Conservation (phyloP, 208 protist species). For the Leishmania aethiopica region DNA sequence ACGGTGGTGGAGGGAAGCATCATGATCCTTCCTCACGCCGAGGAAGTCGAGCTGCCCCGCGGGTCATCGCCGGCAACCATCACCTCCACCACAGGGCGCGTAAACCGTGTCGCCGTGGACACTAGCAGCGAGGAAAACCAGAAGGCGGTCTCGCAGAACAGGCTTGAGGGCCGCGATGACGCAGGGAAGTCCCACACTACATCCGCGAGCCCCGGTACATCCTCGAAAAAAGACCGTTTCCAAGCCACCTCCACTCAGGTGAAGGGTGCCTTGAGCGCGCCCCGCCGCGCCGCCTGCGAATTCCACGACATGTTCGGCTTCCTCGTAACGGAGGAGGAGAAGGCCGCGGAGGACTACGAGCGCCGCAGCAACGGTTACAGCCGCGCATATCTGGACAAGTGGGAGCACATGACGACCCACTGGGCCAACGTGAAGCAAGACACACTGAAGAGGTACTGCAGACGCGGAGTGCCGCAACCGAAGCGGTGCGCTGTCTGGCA, state of each 20-base stretch:
- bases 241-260: not conserved
- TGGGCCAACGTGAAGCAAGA: constrained; percentile 35
- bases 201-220: not conserved
- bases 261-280: not conserved
- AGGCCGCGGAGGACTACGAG: constrained; percentile 57
- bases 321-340: constrained; percentile 62
- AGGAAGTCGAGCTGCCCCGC: constrained; percentile 40
- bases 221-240: not conserved
- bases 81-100: constrained; percentile 47
- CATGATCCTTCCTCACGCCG: constrained; percentile 33
- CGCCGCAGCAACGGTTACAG: constrained; percentile 17
- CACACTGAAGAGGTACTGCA: constrained; percentile 63
- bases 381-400: constrained; percentile 21
- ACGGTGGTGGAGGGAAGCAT: constrained; percentile 7
- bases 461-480: constrained; percentile 73
- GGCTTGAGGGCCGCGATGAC: no score
- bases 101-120: not conserved
- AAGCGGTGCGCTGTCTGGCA: constrained; percentile 70
- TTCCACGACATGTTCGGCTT: constrained; percentile 80
- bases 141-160: not conserved
- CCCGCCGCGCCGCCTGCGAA: constrained; percentile 8
- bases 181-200: not conserved
- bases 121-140: not conserved
- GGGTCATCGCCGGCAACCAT: constrained; percentile 24
- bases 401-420: constrained; percentile 32